Base-by-base conservation (phyloP, 2,329 filamentous ascomycete species). In the Alternaria brassicae region DNA sequence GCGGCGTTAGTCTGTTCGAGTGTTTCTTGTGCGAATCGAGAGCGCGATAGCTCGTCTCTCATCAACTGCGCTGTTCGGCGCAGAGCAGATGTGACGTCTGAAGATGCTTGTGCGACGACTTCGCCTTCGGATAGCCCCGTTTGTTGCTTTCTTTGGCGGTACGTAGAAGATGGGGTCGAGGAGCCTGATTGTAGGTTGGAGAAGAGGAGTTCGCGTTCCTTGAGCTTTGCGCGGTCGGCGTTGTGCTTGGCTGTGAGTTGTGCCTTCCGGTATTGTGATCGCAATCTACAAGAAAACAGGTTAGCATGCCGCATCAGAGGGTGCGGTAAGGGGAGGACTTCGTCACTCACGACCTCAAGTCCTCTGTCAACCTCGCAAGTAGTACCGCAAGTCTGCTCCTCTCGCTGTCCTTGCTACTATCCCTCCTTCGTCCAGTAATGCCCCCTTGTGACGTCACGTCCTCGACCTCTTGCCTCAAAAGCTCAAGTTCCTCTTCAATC, bases 1-100 rank as follows among this genome's bases (percentile, higher is more conserved):
- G 93, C 92, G 9, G 88, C 89, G 6, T 91, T 94, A 2, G 90
- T 93, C 80, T 95, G 89, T 61, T 89, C 88, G 57, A 99, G 84
- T 1, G 93, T 96, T 77, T 96, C 90, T 70, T 95, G 90, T 17
- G 94, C 94, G 74, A 96, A 98, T 70, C 91, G 89, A 66, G 92
- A 96, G 60, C 92, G 89, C 45, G 89, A 88, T 7, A 99, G 86
- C 81, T 97, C 93, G 4, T 88, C 84, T 64, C 91, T 88, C 82
- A 98, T 93, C 71, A 96, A 85, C 62, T 91, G 88, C 78, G 98
- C 93, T 6, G 94, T 96, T 61, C 93, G 85, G 61, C 92, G 86
- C 52, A 99, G 84, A 2, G 93, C 91, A 48, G 88, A 83, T 3
- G 94, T 98, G 53, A 98, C 91, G 81, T 96, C 92, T 66, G 85